Conservation (phyloP, 2,329 filamentous ascomycete genomes). For the Pyrenophora tritici-repentis region DNA sequence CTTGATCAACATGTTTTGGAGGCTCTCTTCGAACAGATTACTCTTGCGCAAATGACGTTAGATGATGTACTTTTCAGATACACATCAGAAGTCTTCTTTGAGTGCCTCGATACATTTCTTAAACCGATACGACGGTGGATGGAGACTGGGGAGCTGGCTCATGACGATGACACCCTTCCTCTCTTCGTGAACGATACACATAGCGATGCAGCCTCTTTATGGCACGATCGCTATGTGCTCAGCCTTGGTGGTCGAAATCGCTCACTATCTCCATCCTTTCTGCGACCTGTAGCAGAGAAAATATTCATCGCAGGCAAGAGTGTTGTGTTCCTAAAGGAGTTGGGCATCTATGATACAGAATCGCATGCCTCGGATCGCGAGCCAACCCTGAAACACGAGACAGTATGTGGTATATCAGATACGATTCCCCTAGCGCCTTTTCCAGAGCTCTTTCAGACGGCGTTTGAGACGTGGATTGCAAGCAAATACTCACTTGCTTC, state of each 20-base stretch:
- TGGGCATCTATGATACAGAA: constrained; percentile 59
- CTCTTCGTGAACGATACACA: constrained; percentile 64
- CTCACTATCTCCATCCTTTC: constrained; percentile 74
- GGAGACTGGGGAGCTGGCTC: constrained; percentile 72
- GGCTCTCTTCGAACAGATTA: constrained; percentile 72
- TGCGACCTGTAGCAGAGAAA: constrained; percentile 69
- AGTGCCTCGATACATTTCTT: constrained; percentile 81
- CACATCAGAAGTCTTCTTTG: constrained; percentile 73
- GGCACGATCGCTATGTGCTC: constrained; percentile 75
- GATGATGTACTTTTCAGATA: constrained; percentile 65
- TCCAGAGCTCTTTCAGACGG: constrained; percentile 71
- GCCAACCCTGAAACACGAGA: constrained; percentile 59
- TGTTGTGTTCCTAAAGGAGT: constrained; percentile 77
- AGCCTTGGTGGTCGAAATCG: constrained; percentile 63
- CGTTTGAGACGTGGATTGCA: constrained; percentile 77
- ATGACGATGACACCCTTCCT: constrained; percentile 75
- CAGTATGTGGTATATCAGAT: constrained; percentile 56
- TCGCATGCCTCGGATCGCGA: constrained; percentile 19
- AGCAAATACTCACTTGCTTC: constrained; percentile 74
- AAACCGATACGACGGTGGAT: constrained; percentile 84
- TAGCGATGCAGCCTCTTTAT: constrained; percentile 68
- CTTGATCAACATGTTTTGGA: constrained; percentile 67
- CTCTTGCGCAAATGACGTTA: constrained; percentile 70
- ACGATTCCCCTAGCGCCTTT: constrained; percentile 66
- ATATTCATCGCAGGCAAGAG: constrained; percentile 91